Evolutionary conservation across 1,139 yeast genomes (phyloP).

Genomic region (Taphrina wiesneri): DNA sequence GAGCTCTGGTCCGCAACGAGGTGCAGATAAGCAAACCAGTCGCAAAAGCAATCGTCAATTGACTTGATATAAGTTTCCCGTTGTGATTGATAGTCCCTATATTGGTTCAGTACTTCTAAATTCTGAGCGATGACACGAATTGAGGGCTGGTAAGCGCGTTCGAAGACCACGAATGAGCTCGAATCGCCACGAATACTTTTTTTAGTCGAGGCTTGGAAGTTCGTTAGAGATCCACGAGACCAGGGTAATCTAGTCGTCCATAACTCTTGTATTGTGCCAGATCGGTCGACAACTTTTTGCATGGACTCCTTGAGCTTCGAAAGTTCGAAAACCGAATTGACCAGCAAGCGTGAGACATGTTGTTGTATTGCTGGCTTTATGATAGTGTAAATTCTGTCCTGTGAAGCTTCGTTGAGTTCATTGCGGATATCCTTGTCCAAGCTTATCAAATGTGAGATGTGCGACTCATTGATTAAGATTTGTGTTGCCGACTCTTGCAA

Average conservation of each 20-base stretch:
- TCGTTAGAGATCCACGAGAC: slow-evolving; percentile 4
- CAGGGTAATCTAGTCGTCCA: slow-evolving; percentile 8
- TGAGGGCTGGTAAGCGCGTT: background rate
- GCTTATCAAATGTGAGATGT: background rate
- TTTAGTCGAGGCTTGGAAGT: background rate
- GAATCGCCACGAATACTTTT: slow-evolving; percentile 17
- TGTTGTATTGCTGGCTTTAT: slow-evolving; percentile 6
- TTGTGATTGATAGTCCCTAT: background rate
- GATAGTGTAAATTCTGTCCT: background rate
- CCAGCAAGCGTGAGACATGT: background rate
- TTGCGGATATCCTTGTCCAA: slow-evolving; percentile 1
- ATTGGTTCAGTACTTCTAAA: background rate
- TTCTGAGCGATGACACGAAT: background rate
- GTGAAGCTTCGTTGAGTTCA: slow-evolving; percentile 13
- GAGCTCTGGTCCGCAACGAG: background rate
- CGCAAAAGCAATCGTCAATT: background rate
- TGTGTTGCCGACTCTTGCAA: background rate
- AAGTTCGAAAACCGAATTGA: background rate
- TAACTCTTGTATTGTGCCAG: background rate
- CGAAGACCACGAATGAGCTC: background rate
- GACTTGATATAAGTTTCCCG: background rate
- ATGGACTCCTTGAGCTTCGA: background rate
- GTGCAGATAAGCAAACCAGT: background rate
- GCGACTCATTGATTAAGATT: background rate
- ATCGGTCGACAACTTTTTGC: background rate